Conservation (phyloP, 2,329 filamentous ascomycete species). For the Botryotinia calthae region DNA sequence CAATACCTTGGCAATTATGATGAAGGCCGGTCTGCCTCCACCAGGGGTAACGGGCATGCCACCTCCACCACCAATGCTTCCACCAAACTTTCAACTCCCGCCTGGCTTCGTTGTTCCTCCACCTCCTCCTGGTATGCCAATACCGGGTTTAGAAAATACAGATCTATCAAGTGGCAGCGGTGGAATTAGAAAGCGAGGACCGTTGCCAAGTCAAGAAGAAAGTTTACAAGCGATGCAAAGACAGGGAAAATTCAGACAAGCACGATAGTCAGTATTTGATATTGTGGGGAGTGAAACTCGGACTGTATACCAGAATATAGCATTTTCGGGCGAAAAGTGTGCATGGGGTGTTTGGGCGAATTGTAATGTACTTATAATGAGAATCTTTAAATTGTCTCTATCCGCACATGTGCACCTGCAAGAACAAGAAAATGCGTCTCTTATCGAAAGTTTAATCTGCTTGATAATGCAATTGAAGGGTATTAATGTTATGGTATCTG, state of each 20-base stretch:
- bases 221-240: slow-evolving; percentile 76
- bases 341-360: slow-evolving; percentile 4
- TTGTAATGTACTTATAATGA: slow-evolving; percentile 4
- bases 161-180: slow-evolving; percentile 34
- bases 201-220: slow-evolving; percentile 80
- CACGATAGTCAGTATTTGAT: slow-evolving; percentile 28
- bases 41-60: slow-evolving; percentile 47
- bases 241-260: slow-evolving; percentile 57
- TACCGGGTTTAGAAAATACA: slow-evolving; percentile 36
- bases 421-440: neutral
- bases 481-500: slow-evolving; percentile 24
- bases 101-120: slow-evolving; percentile 38
- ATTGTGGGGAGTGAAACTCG: neutral
- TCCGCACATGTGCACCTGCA: neutral
- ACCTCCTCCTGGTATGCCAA: slow-evolving; percentile 41
- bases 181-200: slow-evolving; percentile 58
- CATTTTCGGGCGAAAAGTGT: slow-evolving; percentile 10
- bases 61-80: slow-evolving; percentile 44
- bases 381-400: neutral
- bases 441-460: neutral
- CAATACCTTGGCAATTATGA: slow-evolving; percentile 36
- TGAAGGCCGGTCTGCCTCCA: slow-evolving; percentile 60
- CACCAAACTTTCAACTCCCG: slow-evolving; percentile 41
- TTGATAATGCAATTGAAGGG: slow-evolving; percentile 4
- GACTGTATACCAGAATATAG: slow-evolving; percentile 16